These are phyloP conservation scores for Fusarium chuoi DNA, from an alignment of 2,329 filamentous ascomycete species.

Conservation along the genomic window DNA sequence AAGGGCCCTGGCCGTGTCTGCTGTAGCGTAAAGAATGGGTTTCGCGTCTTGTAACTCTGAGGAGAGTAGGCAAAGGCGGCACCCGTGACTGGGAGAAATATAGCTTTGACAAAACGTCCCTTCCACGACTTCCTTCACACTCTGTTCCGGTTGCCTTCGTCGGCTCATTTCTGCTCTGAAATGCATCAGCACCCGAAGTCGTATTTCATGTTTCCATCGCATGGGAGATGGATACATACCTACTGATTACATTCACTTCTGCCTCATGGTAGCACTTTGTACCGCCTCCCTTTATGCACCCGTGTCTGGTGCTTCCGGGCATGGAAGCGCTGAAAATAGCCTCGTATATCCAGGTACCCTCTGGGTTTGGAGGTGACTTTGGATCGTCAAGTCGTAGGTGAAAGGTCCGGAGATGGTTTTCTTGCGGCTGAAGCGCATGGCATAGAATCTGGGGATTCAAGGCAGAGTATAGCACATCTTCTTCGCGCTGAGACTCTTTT, in stretches of 20 bases:
- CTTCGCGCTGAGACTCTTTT: accelerated
- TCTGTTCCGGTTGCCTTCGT: accelerated
- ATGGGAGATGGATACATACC: accelerated
- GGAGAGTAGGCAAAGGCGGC: not conserved
- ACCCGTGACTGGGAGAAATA: not conserved
- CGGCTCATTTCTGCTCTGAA: no score
- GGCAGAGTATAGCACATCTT: not conserved
- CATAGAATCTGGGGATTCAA: no score
- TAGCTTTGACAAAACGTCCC: not conserved
- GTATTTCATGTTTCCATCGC: accelerated
- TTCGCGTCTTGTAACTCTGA: not conserved
- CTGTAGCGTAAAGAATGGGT: not conserved
- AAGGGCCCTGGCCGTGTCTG: accelerated
- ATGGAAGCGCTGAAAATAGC: no score
- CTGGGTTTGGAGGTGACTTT: no score
- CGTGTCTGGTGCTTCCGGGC: no score
- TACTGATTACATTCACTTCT: no score
- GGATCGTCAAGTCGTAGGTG: no score
- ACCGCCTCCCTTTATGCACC: accelerated
- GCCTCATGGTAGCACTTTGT: no score
- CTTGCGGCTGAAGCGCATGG: no score
- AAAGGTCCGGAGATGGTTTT: accelerated
- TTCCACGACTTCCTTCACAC: accelerated
- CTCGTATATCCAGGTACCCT: no score
- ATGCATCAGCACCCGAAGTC: accelerated